Percentiles rank a stretch among this genome's conserved stretches.
Conservation (phyloP, 2,329 filamentous ascomycete species). For the Gaeumannomyces sp. region DNA sequence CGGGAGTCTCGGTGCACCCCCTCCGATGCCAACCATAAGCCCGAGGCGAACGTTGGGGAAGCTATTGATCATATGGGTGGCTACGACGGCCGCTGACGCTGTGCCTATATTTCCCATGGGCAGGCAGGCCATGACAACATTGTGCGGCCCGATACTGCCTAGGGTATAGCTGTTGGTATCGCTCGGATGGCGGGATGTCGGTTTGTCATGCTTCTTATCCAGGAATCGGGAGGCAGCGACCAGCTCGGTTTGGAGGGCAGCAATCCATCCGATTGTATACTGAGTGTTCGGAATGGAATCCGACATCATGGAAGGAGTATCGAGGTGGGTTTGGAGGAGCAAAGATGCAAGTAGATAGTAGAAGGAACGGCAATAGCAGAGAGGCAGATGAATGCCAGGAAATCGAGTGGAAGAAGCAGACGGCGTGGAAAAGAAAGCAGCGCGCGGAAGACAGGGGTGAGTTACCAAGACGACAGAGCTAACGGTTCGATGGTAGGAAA, state of each 20-base stretch:
- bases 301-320: no score
- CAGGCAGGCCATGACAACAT: conserved; percentile 28
- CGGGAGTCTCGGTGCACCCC: conserved; percentile 26
- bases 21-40: conserved; percentile 29
- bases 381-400: no score
- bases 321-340: no score
- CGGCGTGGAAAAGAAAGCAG: no score
- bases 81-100: conserved; percentile 21
- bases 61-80: conserved; percentile 22
- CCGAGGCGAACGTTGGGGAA: conserved; percentile 25
- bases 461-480: no score
- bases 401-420: no score
- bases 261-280: conserved; percentile 4
- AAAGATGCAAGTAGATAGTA: no score
- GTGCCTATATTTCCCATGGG: conserved; percentile 22
- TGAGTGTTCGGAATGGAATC: no score
- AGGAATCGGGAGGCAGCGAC: background rate
- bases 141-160: conserved; percentile 27
- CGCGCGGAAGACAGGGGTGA: no score
- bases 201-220: background rate
- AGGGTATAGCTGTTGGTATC: conserved; percentile 27
- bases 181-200: background rate
- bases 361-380: no score
- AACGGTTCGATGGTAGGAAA: no score
- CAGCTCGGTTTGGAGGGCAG: background rate